Evolutionary conservation across 139 green algal genomes (phyloP), one percentile per base, ranked within the genome.

Genomic region (Mesotaenium endlicherianum): DNA sequence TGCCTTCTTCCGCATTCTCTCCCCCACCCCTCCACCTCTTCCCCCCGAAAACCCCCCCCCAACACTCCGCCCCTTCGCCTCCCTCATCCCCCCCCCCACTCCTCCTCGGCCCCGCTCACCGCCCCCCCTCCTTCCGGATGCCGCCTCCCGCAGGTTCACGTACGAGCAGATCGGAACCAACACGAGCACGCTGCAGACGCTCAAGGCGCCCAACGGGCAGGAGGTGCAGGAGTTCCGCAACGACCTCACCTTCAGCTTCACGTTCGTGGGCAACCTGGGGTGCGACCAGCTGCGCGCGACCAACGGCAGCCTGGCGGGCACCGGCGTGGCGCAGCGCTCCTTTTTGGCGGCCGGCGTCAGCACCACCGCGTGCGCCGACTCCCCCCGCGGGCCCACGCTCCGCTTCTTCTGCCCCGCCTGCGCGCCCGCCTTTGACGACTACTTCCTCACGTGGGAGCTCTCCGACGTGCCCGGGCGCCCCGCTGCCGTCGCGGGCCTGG

Each of bases 361-460:
- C 17, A 40, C 11, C 5, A 8, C 17, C 31, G 5, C 39, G 30
- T 78, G 70, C 6, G 31, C 45, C 14, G 14, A 67, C 16, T 47
- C 70, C 8, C 36, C 41, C 43, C 5, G 11, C 41, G 70, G 70
- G 11, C 70, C 31, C 16, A 78, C 16, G 31, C 6, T 78, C 30
- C 39, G 5, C 16, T 3, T 78, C 40, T 38, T 14, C 14, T 78
- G 70, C 31, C 11, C 11, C 34, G 8, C 34, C 30, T 78, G 70
- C 49, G 4, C 5, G 11, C 20, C 11, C 6, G 5, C 34, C 16
- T 45, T 16, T 30, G 70, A 78, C 70, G 16, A 78, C 31, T 78
- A 44, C 31, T 69, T 47, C 70, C 30, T 78, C 70, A 78, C 70
- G 5, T 69, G 45, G 45, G 31, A 67, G 14, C 42, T 78, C 42